Base-by-base conservation (phyloP, 148 eudicot species). In the Rhododendron simsii region DNA sequence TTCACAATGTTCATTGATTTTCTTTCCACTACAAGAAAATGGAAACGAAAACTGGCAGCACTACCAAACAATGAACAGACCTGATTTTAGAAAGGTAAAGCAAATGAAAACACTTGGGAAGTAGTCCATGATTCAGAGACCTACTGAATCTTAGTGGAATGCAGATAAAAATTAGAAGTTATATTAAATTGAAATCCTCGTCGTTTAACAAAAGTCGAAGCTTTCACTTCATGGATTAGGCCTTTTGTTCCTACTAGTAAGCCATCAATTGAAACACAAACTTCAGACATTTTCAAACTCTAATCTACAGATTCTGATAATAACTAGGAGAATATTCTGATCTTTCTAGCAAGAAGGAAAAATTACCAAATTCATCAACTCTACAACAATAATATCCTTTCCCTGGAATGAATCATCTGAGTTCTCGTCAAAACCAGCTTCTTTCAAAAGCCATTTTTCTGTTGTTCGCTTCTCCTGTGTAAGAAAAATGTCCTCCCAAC, bases 391-490 rank as follows among this genome's bases (percentile, higher is more conserved):
- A 51, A 75, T 67, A 71, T 85, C 79, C 83, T 84, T 89, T 2
- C 89, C 85, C 47, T 47, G 67, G 48, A 87, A 88, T 45, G 87
- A 88, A 39, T 85, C 88, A 30, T 63, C 86, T 1, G 33, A 67
- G 57, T 80, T 84, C 45, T 87, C 88, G 41, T 78, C 59, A 78
- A 81, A 85, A 3, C 91, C 92, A 7, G 94, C 91, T 87, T 87
- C 85, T 69, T 86, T 89, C 86, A 92, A 84, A 48, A 92, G 88
- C 90, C 92, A 90, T 82, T 87, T 79, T 59, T 90, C 94, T n/a
- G 67, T 55, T 63, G 80, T 81, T 81, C 28, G 90, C 84, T 74
- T 86, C 82, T 65, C 94, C 94, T 9, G 75, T 86, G 75, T 89
- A 91, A 15, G 94, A 86, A 84, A 90, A 92, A 6, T 71, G 85